phyloP scores from a whole-genome alignment of 2,329 filamentous ascomycete genomes.

The Xylaria polymorpha region DNA sequence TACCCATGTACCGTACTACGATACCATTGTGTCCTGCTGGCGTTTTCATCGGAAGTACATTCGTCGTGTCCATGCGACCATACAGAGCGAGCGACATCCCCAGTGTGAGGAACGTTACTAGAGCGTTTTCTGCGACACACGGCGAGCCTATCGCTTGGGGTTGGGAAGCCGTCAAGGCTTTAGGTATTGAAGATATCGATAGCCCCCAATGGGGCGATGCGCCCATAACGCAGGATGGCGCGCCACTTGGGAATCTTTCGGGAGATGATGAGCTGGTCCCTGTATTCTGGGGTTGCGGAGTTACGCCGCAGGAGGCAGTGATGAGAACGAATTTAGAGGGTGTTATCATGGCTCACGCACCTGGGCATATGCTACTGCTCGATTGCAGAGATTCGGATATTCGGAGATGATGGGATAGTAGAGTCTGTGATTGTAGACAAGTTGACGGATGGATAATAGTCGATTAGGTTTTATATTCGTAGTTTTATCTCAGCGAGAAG shows the following conservation, averaged over 20 bases:
- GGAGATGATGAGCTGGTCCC: slow-evolving; percentile 60
- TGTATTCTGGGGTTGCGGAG: slow-evolving; percentile 73
- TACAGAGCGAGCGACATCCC: slow-evolving; percentile 64
- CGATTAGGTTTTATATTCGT: background rate
- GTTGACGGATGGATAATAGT: background rate
- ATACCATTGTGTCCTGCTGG: slow-evolving; percentile 68
- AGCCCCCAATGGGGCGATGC: slow-evolving; percentile 68
- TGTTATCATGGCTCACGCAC: slow-evolving; percentile 69
- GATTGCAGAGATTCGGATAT: slow-evolving; percentile 61
- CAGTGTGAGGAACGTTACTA: slow-evolving; percentile 65
- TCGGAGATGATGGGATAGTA: slow-evolving; percentile 48
- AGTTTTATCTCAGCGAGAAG: background rate
- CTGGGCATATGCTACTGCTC: slow-evolving; percentile 71
- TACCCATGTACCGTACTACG: slow-evolving; percentile 71
- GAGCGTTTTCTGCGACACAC: slow-evolving; percentile 66
- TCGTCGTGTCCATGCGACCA: slow-evolving; percentile 73
- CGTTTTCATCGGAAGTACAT: slow-evolving; percentile 64
- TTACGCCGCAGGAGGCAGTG: slow-evolving; percentile 74
- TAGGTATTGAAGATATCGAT: slow-evolving; percentile 67
- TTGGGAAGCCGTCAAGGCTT: slow-evolving; percentile 63
- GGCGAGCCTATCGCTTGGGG: slow-evolving; percentile 74
- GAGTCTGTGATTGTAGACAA: background rate
- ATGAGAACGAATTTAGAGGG: slow-evolving; percentile 66
- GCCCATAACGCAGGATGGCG: slow-evolving; percentile 55
- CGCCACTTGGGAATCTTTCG: slow-evolving; percentile 48